phyloP scores from a whole-genome alignment of 345 rosid genomes.

The Sisymbrium altissimum region DNA sequence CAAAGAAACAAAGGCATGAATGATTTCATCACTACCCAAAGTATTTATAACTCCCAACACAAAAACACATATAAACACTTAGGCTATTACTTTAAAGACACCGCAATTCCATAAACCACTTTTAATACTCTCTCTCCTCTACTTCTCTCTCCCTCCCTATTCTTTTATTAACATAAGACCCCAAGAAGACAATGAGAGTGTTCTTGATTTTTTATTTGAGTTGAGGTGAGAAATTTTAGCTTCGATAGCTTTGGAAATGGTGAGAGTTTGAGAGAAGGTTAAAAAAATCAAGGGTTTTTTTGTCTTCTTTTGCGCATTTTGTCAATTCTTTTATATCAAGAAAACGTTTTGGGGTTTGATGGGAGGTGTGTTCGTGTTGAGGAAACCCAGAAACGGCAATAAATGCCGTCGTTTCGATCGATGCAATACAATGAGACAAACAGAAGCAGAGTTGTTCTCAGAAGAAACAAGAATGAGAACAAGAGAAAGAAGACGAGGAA shows the following conservation, averaged over 20 bases:
- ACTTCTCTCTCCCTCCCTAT: neutral
- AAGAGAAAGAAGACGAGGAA: slow-evolving; percentile 35
- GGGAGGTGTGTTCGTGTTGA: slow-evolving; percentile 44
- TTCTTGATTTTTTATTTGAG: slow-evolving; percentile 20
- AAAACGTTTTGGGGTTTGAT: slow-evolving; percentile 19
- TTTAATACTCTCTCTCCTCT: neutral
- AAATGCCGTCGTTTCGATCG: slow-evolving; percentile 53
- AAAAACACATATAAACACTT: slow-evolving; percentile 18
- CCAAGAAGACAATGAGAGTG: slow-evolving; percentile 20
- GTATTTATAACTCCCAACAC: slow-evolving; percentile 25
- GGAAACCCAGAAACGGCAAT: slow-evolving; percentile 44
- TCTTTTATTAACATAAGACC: neutral
- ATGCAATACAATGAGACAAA: slow-evolving; percentile 36
- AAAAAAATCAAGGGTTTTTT: neutral
- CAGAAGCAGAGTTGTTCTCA: slow-evolving; percentile 19
- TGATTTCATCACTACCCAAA: slow-evolving; percentile 30
- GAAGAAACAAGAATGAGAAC: slow-evolving; percentile 28
- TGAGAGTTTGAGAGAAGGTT: slow-evolving; percentile 31
- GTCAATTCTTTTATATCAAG: slow-evolving; percentile 18
- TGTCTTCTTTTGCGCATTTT: slow-evolving; percentile 25
- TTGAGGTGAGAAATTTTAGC: slow-evolving; percentile 9
- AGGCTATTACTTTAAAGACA: slow-evolving; percentile 23
- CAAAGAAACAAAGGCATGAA: slow-evolving; percentile 18
- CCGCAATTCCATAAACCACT: slow-evolving; percentile 21
- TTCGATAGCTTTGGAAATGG: slow-evolving; percentile 26